phyloP scores from a whole-genome alignment of 768 basidiomycete species.

The Collybia mongolica region DNA sequence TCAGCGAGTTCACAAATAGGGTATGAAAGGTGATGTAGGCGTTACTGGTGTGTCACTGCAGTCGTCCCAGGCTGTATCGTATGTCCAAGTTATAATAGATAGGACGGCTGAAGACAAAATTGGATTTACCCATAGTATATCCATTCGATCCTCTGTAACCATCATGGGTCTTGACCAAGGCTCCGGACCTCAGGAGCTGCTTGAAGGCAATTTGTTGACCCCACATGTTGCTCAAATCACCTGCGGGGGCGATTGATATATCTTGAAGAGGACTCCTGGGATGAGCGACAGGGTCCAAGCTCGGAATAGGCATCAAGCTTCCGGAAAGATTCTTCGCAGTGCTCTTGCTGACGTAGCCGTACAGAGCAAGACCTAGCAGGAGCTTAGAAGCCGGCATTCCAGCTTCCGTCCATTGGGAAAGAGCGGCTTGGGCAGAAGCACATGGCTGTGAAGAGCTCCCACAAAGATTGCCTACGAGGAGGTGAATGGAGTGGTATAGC shows the following conservation, averaged over 20 bases:
- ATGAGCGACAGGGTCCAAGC: slow-evolving; percentile 29
- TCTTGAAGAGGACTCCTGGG: slow-evolving; percentile 14
- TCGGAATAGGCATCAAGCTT: slow-evolving; percentile 16
- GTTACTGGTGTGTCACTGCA: slow-evolving; percentile 67
- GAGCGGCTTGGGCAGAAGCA: slow-evolving; percentile 62
- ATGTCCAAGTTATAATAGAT: neutral
- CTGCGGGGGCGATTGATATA: slow-evolving; percentile 19
- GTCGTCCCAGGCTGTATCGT: slow-evolving; percentile 56
- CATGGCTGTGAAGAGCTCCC: slow-evolving; percentile 59
- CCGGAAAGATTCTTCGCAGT: slow-evolving; percentile 28
- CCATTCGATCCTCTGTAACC: slow-evolving; percentile 45
- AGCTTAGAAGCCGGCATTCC: slow-evolving; percentile 69
- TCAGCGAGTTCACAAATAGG: slow-evolving; percentile 2
- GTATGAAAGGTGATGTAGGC: slow-evolving; percentile 15
- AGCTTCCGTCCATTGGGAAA: slow-evolving; percentile 62
- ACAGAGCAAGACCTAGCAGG: slow-evolving; percentile 67
- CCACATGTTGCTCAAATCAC: slow-evolving; percentile 44
- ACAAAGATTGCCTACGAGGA: slow-evolving; percentile 46
- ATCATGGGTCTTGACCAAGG: slow-evolving; percentile 36
- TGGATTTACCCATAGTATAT: slow-evolving; percentile 44
- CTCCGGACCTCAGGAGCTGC: slow-evolving; percentile 40
- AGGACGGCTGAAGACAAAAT: neutral
- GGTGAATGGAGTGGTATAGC: neutral
- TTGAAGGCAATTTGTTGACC: slow-evolving; percentile 55
- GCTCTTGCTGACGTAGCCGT: slow-evolving; percentile 62